Percentiles rank a stretch among this genome's conserved stretches.
These are phyloP conservation scores for Colletotrichum limetticola DNA, from an alignment of 2,329 filamentous ascomycete species.

Conservation along the genomic window DNA sequence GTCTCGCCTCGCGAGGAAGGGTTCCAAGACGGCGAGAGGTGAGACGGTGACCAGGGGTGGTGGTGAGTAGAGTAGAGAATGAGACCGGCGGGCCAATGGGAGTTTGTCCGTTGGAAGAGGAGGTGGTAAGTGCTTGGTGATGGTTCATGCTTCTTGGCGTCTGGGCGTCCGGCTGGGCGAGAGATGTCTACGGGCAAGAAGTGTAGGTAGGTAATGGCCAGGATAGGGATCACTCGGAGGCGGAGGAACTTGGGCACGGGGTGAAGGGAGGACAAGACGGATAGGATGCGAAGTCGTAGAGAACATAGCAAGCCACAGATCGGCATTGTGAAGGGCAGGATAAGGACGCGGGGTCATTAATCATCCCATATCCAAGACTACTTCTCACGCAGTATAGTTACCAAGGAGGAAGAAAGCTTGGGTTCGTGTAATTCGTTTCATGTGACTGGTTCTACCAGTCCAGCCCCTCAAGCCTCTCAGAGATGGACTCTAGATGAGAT, in stretches of 20 bases:
- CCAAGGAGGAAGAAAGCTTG: background rate
- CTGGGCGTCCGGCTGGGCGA: background rate
- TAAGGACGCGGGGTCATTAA: background rate
- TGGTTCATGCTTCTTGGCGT: background rate
- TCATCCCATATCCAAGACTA: conserved; percentile 17
- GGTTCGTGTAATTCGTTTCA: background rate
- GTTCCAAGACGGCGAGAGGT: background rate
- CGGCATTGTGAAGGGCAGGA: background rate
- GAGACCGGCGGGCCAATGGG: background rate
- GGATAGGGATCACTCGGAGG: background rate
- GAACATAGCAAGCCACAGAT: background rate
- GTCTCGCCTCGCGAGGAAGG: conserved; percentile 10
- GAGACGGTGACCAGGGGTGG: background rate
- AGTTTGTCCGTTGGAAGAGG: background rate
- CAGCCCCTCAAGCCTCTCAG: background rate
- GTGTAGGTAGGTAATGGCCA: too few relatives aligned
- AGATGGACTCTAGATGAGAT: background rate
- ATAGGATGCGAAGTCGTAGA: background rate
- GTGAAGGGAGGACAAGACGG: background rate
- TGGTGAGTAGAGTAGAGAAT: background rate
- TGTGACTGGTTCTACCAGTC: background rate
- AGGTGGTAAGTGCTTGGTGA: background rate
- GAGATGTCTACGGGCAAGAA: background rate
- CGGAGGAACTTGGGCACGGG: background rate
- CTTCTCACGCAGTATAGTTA: too few relatives aligned